Base-by-base conservation (phyloP, 78 protist genomes). In the Pelomyxa schiedti region DNA sequence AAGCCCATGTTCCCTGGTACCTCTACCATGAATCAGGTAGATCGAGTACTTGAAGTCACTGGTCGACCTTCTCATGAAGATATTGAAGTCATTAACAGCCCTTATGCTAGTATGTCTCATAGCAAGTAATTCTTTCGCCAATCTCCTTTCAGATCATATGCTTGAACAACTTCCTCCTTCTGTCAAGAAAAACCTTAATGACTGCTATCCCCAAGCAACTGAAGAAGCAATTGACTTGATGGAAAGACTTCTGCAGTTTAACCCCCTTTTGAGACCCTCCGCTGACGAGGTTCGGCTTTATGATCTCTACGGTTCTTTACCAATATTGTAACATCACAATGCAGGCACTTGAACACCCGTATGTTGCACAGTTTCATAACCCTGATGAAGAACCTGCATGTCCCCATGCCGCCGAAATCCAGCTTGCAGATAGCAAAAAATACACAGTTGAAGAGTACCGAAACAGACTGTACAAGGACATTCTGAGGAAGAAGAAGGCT, bases 1-100 rank as follows among this genome's bases (percentile, higher is more conserved):
- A 92, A 91, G 73, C 95, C 99, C 41, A 83, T 95, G 81, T 97
- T 97, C 80, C 98, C 99, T 0, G 99, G 98, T 0, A 76, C 86
- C 29, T 82, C 92, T 36, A 97, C 99, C 22, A 86, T 95, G 94
- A 95, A 97, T 75, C 99, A 97, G 74, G 82, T 95, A 42, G 91
- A 89, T 52, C 69, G 77, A 29, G 85, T 95, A 38, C 39, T 94
- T n/a, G 96, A 95, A 53, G 94, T 92, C 38, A 86, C 89, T 22
- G 93, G 93, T 3, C 36, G 71, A 30, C 95, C 93, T 24, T 69
- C 83, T 4, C 65, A 76, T 8, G 95, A 87, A 39, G 97, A 96
- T 75, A 76, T 92, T 29, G 95, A 84, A 16, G 76, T 93, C 22
- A 81, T 91, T 65, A 9, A 81, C 28, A 81, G 90, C 37, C 90